phyloP scores from a whole-genome alignment of 805 yeast species.

The Yamadazyma sp. region DNA sequence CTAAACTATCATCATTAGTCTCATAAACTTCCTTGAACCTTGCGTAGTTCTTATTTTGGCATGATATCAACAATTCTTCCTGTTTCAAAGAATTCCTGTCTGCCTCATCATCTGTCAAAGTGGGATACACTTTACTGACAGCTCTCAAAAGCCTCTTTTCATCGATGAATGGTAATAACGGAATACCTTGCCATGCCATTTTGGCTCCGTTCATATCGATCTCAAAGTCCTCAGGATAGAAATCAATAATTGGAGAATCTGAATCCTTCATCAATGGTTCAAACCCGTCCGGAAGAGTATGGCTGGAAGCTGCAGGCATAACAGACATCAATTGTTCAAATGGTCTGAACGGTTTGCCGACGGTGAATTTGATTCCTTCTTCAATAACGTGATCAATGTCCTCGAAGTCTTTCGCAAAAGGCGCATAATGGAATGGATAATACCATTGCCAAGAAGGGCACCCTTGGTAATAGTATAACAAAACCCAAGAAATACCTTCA shows the following conservation, averaged over 20 bases:
- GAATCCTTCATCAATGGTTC: slow-evolving; percentile 78
- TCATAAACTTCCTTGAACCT: slow-evolving; percentile 42
- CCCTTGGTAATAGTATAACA: slow-evolving; percentile 92
- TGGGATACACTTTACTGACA: slow-evolving; percentile 63
- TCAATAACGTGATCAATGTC: slow-evolving; percentile 48
- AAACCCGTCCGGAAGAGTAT: slow-evolving; percentile 78
- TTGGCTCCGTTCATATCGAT: slow-evolving; percentile 96
- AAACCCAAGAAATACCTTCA: slow-evolving; percentile 97
- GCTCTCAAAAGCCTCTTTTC: slow-evolving; percentile 68
- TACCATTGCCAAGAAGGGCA: slow-evolving; percentile 99
- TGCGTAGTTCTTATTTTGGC: slow-evolving; percentile 52
- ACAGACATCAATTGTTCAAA: slow-evolving; percentile 95
- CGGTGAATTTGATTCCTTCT: slow-evolving; percentile 53
- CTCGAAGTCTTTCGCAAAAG: slow-evolving; percentile 87
- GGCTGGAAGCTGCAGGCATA: slow-evolving; percentile 90
- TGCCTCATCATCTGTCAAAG: slow-evolving; percentile 64
- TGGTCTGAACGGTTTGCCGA: slow-evolving; percentile 83
- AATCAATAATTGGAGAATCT: slow-evolving; percentile 82
- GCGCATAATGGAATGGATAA: slow-evolving; percentile 96
- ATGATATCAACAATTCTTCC: slow-evolving; percentile 69
- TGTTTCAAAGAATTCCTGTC: slow-evolving; percentile 68
- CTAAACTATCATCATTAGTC: slow-evolving; percentile 28
- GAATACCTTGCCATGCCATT: slow-evolving; percentile 94
- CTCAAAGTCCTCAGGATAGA: slow-evolving; percentile 83
- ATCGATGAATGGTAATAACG: slow-evolving; percentile 86